Evolutionary conservation across 345 rosid genomes (phyloP), one percentile per base, ranked within the genome.

Genomic region (Noccaea caerulescens): DNA sequence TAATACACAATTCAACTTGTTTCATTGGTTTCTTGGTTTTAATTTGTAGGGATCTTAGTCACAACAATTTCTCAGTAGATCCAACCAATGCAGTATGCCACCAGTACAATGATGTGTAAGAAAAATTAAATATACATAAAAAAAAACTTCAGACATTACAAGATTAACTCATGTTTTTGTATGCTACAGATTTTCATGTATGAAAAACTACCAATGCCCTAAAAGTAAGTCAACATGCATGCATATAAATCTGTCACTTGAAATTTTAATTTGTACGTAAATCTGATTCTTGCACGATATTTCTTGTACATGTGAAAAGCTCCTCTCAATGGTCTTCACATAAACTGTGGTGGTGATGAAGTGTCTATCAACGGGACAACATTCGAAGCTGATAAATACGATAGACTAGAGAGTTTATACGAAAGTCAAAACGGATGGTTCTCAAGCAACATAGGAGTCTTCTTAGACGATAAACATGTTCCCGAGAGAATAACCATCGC

Each of bases 321-420:
- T 27, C 88, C 73, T 80, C 73, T 69, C 52, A 58, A 72, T 30
- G 80, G 77, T 42, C 78, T 84, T 7, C 75, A 79, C 57, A 78
- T 88, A 50, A 86, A 88, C 39, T 75, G 89, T 60, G 93, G 93
- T 20, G 93, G 93, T 67, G 71, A 75, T 11, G 79, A 78, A 16
- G 49, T 68, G 30, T 57, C 45, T 1, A 37, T 83, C 44, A 75
- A 80, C 14, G 66, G 68, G 33, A 61, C 59, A 25, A 63, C 68
- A n/a, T 85, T 75, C 58, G 76, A 69, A 41, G 87, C 84, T 72
- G 93, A 88, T 65, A 81, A 42, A 27, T 41, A 72, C 10, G 87
- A 86, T 47, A 72, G 64, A 33, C 78, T 65, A 0, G 72, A 68
- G 73, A 72, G 57, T 76, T 4, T 68, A n/a, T 46, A 72, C 14